Base-by-base conservation (phyloP, 495 filamentous ascomycete genomes). In the Penicillium daleae region DNA sequence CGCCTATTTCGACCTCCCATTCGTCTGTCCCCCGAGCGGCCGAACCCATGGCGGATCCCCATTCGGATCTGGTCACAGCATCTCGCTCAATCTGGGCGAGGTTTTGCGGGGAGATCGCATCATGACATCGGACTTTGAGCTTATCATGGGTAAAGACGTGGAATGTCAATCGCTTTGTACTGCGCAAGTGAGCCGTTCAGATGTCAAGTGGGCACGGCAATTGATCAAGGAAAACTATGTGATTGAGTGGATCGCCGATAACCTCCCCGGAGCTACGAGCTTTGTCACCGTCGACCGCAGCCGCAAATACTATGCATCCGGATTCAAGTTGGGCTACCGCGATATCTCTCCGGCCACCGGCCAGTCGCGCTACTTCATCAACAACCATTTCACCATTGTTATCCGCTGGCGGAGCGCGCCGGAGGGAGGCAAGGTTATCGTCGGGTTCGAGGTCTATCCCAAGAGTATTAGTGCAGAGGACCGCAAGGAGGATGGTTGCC, bases 191-290 rank as follows among this genome's bases (percentile, higher is more conserved):
- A 84, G 85, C 67, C 80, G 86, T 27, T 79, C 80, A 24, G 90
- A 87, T 55, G 74, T 97, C 57, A 86, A 88, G 70, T 83, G 86
- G 71, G 91, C 90, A 6, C 85, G 84, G 52, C 80, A 93, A 60
- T 77, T 97, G 64, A 88, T 97, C 48, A 84, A 83, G 61, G 86
- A 93, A 57, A 92, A 92, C 42, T 97, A 96, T 73, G 90, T 96
- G 44, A 89, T 88, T 3, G 93, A 97, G 74, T 97, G 93, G 93
- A 97, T 97, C 67, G 92, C 94, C 46, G 93, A 97, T 73, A 97
- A 97, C 63, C 81, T 97, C 27, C 93, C 93, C 10, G 93, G 93
- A 8, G 93, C 93, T 42, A 97, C 93, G 4, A 93, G 89, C 70
- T 97, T 97, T 68, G 92, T 97, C 48, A 96, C 92, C 0, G 89